Evolutionary conservation across 129 eudicot species (phyloP).

Genomic region (Daucus carota): DNA sequence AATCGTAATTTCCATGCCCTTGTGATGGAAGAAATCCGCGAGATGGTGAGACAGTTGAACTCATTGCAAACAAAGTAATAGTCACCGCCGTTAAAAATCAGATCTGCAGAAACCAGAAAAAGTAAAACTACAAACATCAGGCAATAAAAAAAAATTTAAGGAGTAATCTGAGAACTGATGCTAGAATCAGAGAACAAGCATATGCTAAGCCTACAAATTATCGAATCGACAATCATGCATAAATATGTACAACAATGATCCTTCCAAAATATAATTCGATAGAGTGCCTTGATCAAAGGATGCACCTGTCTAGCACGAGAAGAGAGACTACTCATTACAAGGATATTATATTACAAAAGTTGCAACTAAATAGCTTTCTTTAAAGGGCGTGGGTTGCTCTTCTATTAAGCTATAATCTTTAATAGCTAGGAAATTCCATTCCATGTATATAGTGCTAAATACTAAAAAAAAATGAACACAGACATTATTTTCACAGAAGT

Average conservation of each 20-base stretch:
- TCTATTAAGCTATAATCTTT: neutral
- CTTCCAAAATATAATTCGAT: neutral
- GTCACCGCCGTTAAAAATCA: neutral
- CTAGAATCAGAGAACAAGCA: neutral
- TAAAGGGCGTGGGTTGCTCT: neutral
- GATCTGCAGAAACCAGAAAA: neutral
- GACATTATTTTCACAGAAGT: neutral
- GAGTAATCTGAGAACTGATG: neutral
- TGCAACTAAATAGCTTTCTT: neutral
- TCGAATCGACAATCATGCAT: neutral
- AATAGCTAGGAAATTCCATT: neutral
- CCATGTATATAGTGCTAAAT: neutral
- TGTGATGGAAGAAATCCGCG: constrained; percentile 1
- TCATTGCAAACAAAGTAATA: neutral
- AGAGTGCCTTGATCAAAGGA: neutral
- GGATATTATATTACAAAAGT: neutral
- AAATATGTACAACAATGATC: neutral
- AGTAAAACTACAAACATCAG: neutral
- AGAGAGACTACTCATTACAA: neutral
- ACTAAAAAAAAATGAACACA: neutral
- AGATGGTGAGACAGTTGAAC: constrained; percentile 15
- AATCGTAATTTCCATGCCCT: neutral
- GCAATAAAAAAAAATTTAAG: too few species aligned
- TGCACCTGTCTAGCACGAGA: neutral
- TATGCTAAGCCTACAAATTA: neutral